phyloP scores from a whole-genome alignment of 257 asterid species.

The Perilla frutescens region DNA sequence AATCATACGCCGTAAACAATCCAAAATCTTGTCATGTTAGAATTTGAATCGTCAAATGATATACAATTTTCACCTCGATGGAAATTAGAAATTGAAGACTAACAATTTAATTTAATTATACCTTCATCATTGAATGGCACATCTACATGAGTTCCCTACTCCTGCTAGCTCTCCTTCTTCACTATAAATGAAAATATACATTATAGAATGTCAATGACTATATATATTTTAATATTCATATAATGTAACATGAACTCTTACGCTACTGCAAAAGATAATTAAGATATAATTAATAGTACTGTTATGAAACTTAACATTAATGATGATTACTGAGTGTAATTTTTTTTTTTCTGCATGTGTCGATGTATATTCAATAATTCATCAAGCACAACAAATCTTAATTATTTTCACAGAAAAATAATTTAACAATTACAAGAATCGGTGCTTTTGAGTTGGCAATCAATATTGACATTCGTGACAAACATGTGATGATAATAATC shows the following conservation, averaged over 20 bases:
- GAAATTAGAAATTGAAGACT: neutral
- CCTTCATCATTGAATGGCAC: constrained; percentile 46
- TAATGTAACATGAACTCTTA: neutral
- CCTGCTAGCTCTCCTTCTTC: constrained; percentile 50
- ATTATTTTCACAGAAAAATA: neutral
- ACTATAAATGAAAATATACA: constrained; percentile 29
- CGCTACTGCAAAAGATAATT: neutral
- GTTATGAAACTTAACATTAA: neutral
- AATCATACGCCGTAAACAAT: neutral
- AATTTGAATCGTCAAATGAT: constrained; percentile 19
- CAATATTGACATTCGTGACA: constrained; percentile 7
- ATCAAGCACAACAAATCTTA: neutral
- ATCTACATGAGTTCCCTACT: constrained; percentile 49
- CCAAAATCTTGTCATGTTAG: constrained; percentile 11
- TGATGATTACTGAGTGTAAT: neutral
- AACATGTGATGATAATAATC: no score
- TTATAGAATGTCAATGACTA: neutral
- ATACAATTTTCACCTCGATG: neutral
- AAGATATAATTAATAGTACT: no score
- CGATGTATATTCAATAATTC: neutral
- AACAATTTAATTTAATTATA: neutral
- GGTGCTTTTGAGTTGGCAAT: constrained; percentile 18
- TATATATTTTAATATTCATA: neutral
- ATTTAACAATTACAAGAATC: neutral
- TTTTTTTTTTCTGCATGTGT: no score